Conservation (phyloP, 2,329 filamentous ascomycete genomes). For the Fusarium pseudograminearum region DNA sequence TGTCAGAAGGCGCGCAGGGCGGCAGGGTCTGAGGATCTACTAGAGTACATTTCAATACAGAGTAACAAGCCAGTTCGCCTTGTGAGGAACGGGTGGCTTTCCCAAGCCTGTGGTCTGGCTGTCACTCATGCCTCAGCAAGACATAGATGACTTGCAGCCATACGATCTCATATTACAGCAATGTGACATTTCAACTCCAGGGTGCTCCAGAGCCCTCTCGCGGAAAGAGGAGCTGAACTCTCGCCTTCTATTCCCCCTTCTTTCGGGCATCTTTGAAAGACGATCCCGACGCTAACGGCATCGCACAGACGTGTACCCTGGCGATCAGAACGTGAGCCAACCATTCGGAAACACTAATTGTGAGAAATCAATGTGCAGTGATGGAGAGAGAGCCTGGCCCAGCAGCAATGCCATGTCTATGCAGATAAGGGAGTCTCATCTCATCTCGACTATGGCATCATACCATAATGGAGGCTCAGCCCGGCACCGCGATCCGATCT, state of each 20-base stretch:
- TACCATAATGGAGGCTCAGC: slow-evolving; percentile 32
- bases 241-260: slow-evolving; percentile 16
- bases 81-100: slow-evolving; percentile 26
- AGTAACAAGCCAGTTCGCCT: slow-evolving; percentile 5
- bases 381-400: slow-evolving; percentile 14
- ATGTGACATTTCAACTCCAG: slow-evolving; percentile 35
- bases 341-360: slow-evolving; percentile 37
- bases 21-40: slow-evolving; percentile 4
- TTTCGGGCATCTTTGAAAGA: slow-evolving; percentile 23
- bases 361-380: slow-evolving; percentile 29
- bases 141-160: slow-evolving; percentile 46
- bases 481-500: slow-evolving; percentile 42
- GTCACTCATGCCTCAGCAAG: slow-evolving; percentile 26
- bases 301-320: slow-evolving; percentile 34
- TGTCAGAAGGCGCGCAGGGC: slow-evolving; percentile 23
- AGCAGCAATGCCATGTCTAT: slow-evolving; percentile 26
- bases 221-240: background rate
- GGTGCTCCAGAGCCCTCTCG: slow-evolving; percentile 18
- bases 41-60: slow-evolving; percentile 22
- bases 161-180: slow-evolving; percentile 39
- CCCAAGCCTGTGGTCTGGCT: slow-evolving; percentile 36
- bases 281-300: slow-evolving; percentile 37
- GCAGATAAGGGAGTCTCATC: slow-evolving; percentile 1
- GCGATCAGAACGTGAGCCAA: slow-evolving; percentile 35
- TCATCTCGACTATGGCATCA: slow-evolving; percentile 17